phyloP scores from a whole-genome alignment of 495 filamentous ascomycete species.

The Penicillium soppii region DNA sequence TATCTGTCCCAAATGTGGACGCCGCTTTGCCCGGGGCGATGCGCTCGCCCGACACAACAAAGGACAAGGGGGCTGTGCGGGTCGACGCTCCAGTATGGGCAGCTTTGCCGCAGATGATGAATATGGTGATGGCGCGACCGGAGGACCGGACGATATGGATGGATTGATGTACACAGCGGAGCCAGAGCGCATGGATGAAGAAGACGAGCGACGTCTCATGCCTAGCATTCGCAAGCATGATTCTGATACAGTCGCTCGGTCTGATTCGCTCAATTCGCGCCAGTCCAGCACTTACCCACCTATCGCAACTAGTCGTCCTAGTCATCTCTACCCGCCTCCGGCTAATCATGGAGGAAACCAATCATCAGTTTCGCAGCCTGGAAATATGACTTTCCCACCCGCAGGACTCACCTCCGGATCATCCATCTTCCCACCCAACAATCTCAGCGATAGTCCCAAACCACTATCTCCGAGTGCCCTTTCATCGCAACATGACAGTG shows the following conservation, averaged over 20 bases:
- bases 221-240: constrained; percentile 74
- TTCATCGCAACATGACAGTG: constrained; percentile 57
- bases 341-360: constrained; percentile 47
- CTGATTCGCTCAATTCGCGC: constrained; percentile 56
- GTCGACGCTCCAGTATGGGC: constrained; percentile 81
- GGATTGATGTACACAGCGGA: constrained; percentile 65
- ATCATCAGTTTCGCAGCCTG: constrained; percentile 53
- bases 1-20: constrained; percentile 88
- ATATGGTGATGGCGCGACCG: constrained; percentile 48
- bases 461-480: constrained; percentile 74
- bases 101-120: constrained; percentile 82
- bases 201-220: constrained; percentile 56
- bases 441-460: constrained; percentile 84
- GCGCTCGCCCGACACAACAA: constrained; percentile 93
- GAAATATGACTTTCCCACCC: constrained; percentile 46
- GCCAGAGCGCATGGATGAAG: constrained; percentile 65
- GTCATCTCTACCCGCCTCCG: constrained; percentile 58
- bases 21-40: constrained; percentile 93
- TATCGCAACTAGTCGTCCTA: constrained; percentile 48
- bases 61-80: constrained; percentile 93
- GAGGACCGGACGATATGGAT: constrained; percentile 67
- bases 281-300: constrained; percentile 79
- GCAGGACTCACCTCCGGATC: constrained; percentile 41
- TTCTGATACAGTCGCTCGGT: constrained; percentile 39
- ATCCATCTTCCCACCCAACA: constrained; percentile 66